Evolutionary conservation across 352 stramenopile genomes (phyloP), one percentile per base, ranked within the genome.

Genomic region (Pythium plurisporium): DNA sequence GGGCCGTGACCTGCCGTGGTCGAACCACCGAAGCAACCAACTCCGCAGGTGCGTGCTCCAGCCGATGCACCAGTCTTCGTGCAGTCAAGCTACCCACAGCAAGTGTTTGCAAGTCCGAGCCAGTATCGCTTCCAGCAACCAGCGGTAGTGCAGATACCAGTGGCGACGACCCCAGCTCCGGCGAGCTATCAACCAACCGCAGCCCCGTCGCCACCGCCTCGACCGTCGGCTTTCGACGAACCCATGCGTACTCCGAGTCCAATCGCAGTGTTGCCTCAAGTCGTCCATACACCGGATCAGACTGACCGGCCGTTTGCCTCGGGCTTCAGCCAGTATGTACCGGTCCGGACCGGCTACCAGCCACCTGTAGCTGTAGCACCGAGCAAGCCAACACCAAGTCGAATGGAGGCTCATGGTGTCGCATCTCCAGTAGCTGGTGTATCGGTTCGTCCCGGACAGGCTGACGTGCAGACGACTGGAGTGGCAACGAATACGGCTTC

Each of bases 41-140:
- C 36, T 43, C 8, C 20, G 36, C 8, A 5, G 17, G 8, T 20
- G 10, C 5, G 10, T 8, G 19, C n/a, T 27, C 7, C 4, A 12
- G n/a, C 25, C 5, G 7, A 12, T 12, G 40, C 7, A 7, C 36
- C 36, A 42, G 36, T 19, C 5, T 20, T 22, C 10, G 36, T 5
- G 36, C 15, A 9, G 36, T 42, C n/a, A 7, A 6, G 5, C 15
- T 6, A 42, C n/a, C 36, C 36, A 20, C 40, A 17, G 8, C 40
- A 45, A 45, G 40, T 20, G 7, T 38, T 50, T 27, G 27, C 17
- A 11, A n/a, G 25, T 25, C 43, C 43, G 3, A 36, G 25, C 2
- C 12, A 23, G 10, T 43, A 54, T 22, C 46, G 23, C 11, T 43
- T 54, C 23, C 46, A 54, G 22, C 46, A 54, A 20, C 43, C 43